phyloP scores from a whole-genome alignment of 305 asterid species.

The Fraxinus paxiana region DNA sequence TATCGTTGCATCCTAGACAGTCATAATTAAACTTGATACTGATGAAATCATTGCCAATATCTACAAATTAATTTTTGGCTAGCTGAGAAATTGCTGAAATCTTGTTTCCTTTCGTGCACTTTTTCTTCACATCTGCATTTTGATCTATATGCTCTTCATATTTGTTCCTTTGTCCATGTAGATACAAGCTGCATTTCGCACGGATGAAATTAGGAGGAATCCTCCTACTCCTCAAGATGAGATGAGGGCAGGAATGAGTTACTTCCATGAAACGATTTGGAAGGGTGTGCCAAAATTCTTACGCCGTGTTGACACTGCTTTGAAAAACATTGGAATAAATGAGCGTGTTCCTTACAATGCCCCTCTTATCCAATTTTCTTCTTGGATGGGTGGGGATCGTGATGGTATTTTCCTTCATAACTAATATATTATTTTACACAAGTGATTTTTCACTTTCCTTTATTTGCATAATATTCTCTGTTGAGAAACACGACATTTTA shows the following conservation, averaged over 20 bases:
- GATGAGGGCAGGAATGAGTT: constrained; percentile 96
- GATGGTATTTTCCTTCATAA: constrained; percentile 51
- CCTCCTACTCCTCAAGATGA: constrained; percentile 96
- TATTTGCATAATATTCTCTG: neutral
- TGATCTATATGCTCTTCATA: neutral
- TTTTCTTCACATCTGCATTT: neutral
- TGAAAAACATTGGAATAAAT: constrained; percentile 82
- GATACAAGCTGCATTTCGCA: constrained; percentile 96
- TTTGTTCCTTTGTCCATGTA: constrained; percentile 27
- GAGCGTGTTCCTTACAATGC: constrained; percentile 91
- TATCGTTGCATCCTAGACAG: neutral
- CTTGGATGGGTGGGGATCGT: constrained; percentile 98
- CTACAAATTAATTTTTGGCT: constrained; percentile 59
- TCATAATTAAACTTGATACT: neutral
- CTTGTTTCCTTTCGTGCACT: neutral
- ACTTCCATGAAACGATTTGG: constrained; percentile 93
- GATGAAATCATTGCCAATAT: constrained; percentile 8
- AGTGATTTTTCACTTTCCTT: neutral
- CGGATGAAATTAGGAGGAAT: constrained; percentile 85
- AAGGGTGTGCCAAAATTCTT: constrained; percentile 87
- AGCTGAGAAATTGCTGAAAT: constrained; percentile 81
- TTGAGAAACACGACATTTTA: neutral
- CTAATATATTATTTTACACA: neutral
- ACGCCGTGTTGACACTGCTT: constrained; percentile 85
- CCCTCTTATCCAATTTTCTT: constrained; percentile 82